Conservation (phyloP, 495 filamentous ascomycete species). For the Apodospora peruviana region DNA sequence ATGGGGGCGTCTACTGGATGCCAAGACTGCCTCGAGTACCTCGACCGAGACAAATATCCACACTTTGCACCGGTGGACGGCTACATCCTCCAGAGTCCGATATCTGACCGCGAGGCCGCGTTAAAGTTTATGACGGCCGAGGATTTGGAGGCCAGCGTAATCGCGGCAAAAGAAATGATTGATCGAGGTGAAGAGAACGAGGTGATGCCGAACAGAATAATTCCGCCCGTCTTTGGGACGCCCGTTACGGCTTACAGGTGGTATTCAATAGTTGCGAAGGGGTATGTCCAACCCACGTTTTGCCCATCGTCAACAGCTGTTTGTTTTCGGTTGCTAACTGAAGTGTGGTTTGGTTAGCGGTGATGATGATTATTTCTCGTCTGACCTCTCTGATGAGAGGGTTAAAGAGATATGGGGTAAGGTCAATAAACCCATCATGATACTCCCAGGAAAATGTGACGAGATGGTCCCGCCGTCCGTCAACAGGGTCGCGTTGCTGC, state of each 20-base stretch:
- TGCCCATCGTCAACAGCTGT: neutral
- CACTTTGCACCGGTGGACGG: conserved; percentile 60
- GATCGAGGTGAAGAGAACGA: conserved; percentile 36
- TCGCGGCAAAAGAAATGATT: conserved; percentile 47
- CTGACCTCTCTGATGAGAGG: conserved; percentile 56
- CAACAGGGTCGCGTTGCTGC: conserved; percentile 58
- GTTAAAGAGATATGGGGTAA: conserved; percentile 58
- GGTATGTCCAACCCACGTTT: conserved; percentile 16
- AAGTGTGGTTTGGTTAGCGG: conserved; percentile 30
- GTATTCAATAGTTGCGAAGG: conserved; percentile 54
- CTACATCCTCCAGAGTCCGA: conserved; percentile 71
- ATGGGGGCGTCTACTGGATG: neutral
- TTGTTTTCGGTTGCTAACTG: neutral
- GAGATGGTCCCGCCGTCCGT: conserved; percentile 56
- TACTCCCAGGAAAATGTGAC: conserved; percentile 63
- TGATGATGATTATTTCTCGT: conserved; percentile 79
- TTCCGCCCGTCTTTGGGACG: conserved; percentile 41
- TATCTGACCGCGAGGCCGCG: conserved; percentile 66
- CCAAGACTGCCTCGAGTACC: conserved; percentile 66
- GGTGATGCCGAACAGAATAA: conserved; percentile 48
- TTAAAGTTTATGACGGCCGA: conserved; percentile 30
- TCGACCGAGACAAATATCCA: conserved; percentile 25
- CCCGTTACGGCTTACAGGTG: conserved; percentile 63
- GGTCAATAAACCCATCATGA: conserved; percentile 47
- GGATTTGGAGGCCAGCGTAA: conserved; percentile 44